phyloP scores from a whole-genome alignment of 2,329 filamentous ascomycete genomes.

The Fusarium tjaetaba region DNA sequence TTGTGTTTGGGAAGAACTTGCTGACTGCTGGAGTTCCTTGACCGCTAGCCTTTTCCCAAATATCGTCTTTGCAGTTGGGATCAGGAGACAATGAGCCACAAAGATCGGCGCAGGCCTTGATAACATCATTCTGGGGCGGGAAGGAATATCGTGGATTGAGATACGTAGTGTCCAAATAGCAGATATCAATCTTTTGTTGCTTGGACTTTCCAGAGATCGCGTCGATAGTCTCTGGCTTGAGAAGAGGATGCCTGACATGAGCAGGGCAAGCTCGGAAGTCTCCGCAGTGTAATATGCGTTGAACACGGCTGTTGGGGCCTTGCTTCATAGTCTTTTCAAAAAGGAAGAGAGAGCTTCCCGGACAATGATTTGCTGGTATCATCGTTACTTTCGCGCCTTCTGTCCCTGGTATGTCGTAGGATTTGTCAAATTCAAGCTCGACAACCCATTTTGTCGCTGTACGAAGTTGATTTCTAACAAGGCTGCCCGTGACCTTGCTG shows the following conservation, averaged over 20 bases:
- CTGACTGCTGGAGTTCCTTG: slow-evolving; percentile 58
- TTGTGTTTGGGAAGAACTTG: slow-evolving; percentile 61
- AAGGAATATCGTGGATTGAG: slow-evolving; percentile 96
- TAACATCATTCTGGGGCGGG: slow-evolving; percentile 87
- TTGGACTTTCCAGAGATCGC: slow-evolving; percentile 73
- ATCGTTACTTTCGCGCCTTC: slow-evolving; percentile 89
- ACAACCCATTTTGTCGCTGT: slow-evolving; percentile 89
- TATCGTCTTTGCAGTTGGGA: slow-evolving; percentile 58
- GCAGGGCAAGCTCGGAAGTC: slow-evolving; percentile 92
- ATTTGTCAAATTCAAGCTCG: slow-evolving; percentile 84
- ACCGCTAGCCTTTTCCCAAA: slow-evolving; percentile 57
- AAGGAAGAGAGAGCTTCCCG: slow-evolving; percentile 91
- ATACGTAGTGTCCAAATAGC: slow-evolving; percentile 97
- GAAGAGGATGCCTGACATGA: slow-evolving; percentile 82
- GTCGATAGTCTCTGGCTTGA: slow-evolving; percentile 80
- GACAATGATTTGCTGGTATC: slow-evolving; percentile 97
- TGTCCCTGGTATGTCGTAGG: slow-evolving; percentile 81
- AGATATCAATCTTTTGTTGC: slow-evolving; percentile 92
- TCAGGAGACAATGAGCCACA: slow-evolving; percentile 81
- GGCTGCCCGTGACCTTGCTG: slow-evolving; percentile 88
- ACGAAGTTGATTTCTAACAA: slow-evolving; percentile 85
- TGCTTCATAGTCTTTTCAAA: slow-evolving; percentile 82
- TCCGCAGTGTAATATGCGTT: slow-evolving; percentile 92
- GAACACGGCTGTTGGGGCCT: slow-evolving; percentile 67
- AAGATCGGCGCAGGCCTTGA: slow-evolving; percentile 86